Evolutionary conservation across 768 basidiomycete genomes (phyloP).

Genomic region (Obba rivulosa): DNA sequence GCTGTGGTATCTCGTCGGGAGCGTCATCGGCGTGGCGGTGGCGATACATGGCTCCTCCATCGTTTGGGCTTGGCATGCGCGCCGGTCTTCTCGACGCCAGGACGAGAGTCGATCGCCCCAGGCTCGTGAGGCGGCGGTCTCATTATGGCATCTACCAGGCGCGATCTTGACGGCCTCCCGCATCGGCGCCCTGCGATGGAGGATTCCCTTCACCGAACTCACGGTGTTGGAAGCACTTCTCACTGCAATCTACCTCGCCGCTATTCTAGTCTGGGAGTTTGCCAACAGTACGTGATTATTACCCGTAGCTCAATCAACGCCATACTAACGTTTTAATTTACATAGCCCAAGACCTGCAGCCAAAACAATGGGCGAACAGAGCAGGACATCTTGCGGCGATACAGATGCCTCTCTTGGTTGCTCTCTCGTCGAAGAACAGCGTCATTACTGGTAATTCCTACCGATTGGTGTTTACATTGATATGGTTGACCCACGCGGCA

Average conservation of each 20-base stretch:
- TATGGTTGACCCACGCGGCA: too few relatives aligned
- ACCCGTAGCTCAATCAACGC: not conserved
- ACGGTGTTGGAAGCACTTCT: conserved; percentile 23
- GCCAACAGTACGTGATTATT: conserved; percentile 21
- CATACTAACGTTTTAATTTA: not conserved
- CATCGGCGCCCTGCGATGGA: conserved; percentile 23
- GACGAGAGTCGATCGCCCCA: too few relatives aligned
- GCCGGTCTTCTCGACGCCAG: conserved; percentile 1
- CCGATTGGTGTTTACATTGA: too few relatives aligned
- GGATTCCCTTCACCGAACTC: conserved; percentile 20
- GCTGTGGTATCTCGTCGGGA: conserved; percentile 11
- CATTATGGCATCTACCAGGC: conserved; percentile 17
- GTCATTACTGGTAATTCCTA: conserved; percentile 32
- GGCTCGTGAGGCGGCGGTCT: too few relatives aligned
- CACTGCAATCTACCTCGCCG: conserved; percentile 21
- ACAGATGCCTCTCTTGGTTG: conserved; percentile 46
- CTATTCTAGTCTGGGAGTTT: conserved; percentile 25
- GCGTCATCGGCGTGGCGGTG: conserved; percentile 12
- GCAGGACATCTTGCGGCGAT: conserved; percentile 37
- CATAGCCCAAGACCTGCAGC: conserved; percentile 7
- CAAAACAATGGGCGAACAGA: conserved; percentile 20
- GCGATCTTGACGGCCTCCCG: conserved; percentile 23
- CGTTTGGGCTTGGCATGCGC: conserved; percentile 14
- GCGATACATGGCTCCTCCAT: conserved; percentile 13
- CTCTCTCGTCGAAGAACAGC: conserved; percentile 51